A percentile compares a stretch with the other conserved stretches of the same genome.
Evolutionary conservation across 1,284 basidiomycete species (phyloP).

Genomic region (Cutaneotrichosporon sp.): DNA sequence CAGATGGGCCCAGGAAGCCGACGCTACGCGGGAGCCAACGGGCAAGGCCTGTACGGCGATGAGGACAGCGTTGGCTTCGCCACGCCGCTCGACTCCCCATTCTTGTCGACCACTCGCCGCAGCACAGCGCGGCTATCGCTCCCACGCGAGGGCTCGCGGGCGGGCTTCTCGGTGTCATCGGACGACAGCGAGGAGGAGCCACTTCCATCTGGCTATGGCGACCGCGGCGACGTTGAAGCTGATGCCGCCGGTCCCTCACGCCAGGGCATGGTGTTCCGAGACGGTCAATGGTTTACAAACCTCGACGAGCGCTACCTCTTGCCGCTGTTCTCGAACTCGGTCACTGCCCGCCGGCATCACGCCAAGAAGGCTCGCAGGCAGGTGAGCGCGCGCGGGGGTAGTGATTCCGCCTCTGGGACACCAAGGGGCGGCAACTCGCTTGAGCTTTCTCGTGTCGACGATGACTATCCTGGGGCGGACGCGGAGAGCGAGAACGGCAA

Average conservation of each 20-base stretch:
- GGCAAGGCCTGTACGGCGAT: slow-evolving; percentile 41
- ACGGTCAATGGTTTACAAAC: slow-evolving; percentile 90
- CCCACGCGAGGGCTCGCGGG: slow-evolving; percentile 29
- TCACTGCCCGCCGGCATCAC: slow-evolving; percentile 82
- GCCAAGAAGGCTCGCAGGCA: slow-evolving; percentile 64
- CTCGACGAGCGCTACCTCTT: slow-evolving; percentile 93
- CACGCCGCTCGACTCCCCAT: slow-evolving; percentile 37
- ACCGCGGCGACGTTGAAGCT: slow-evolving; percentile 59
- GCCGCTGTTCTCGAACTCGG: slow-evolving; percentile 92
- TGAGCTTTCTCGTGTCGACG: slow-evolving; percentile 36
- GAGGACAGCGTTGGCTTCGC: slow-evolving; percentile 34
- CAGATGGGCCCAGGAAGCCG: slow-evolving; percentile 44
- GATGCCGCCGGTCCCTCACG: slow-evolving; percentile 22
- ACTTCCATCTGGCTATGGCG: slow-evolving; percentile 58
- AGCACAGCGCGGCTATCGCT: neutral
- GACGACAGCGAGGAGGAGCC: slow-evolving; percentile 74
- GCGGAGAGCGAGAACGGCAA: slow-evolving; percentile 53
- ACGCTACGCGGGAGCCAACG: slow-evolving; percentile 48
- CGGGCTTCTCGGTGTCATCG: slow-evolving; percentile 49
- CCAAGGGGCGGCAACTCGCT: slow-evolving; percentile 32
- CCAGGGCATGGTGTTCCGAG: slow-evolving; percentile 56
- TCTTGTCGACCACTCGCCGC: slow-evolving; percentile 18
- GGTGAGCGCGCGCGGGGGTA: slow-evolving; percentile 32
- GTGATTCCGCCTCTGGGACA: slow-evolving; percentile 34
- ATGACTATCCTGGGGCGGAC: slow-evolving; percentile 33